phyloP scores from a whole-genome alignment of 2,329 filamentous ascomycete genomes.

The Xylariomycetidae sp. region DNA sequence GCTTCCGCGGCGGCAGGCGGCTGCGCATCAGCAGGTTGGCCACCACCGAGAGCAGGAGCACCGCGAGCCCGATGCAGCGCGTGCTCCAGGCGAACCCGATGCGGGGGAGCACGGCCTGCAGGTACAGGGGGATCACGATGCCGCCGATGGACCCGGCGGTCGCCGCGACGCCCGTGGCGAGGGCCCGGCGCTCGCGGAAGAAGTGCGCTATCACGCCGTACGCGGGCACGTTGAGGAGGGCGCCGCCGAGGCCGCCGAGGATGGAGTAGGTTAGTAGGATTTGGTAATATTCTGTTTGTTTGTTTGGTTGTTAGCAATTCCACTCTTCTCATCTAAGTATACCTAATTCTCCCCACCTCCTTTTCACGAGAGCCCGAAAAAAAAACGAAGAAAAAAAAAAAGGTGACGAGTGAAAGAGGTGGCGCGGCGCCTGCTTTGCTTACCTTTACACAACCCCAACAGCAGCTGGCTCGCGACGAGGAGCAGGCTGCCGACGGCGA shows the following conservation, averaged over 20 bases:
- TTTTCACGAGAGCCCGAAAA: neutral
- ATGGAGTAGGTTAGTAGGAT: slow-evolving; percentile 75
- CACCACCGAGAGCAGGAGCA: slow-evolving; percentile 41
- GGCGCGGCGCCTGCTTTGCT: too few species aligned
- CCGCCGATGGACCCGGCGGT: slow-evolving; percentile 67
- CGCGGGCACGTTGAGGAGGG: slow-evolving; percentile 72
- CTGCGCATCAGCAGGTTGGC: slow-evolving; percentile 45
- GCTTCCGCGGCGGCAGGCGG: slow-evolving; percentile 46
- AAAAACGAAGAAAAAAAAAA: slow-evolving; percentile 7
- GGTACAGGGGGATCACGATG: slow-evolving; percentile 54
- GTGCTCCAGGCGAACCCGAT: slow-evolving; percentile 47
- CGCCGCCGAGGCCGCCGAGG: slow-evolving; percentile 66
- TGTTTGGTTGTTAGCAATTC: slow-evolving; percentile 1
- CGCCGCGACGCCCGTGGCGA: slow-evolving; percentile 77
- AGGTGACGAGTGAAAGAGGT: too few species aligned
- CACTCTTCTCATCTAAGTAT: too few species aligned
- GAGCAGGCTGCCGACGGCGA: slow-evolving; percentile 59
- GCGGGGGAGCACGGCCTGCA: slow-evolving; percentile 40
- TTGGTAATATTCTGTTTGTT: slow-evolving; percentile 62
- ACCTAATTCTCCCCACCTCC: neutral
- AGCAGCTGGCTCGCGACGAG: slow-evolving; percentile 60
- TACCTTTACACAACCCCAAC: slow-evolving; percentile 61
- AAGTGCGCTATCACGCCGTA: slow-evolving; percentile 74
- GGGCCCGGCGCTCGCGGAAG: slow-evolving; percentile 68
- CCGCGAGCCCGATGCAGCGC: slow-evolving; percentile 46